A percentile compares a stretch with the other conserved stretches of the same genome.
Conservation (phyloP, 192 early-diverging fungal genomes). For the Nowakowskiella sp. region DNA sequence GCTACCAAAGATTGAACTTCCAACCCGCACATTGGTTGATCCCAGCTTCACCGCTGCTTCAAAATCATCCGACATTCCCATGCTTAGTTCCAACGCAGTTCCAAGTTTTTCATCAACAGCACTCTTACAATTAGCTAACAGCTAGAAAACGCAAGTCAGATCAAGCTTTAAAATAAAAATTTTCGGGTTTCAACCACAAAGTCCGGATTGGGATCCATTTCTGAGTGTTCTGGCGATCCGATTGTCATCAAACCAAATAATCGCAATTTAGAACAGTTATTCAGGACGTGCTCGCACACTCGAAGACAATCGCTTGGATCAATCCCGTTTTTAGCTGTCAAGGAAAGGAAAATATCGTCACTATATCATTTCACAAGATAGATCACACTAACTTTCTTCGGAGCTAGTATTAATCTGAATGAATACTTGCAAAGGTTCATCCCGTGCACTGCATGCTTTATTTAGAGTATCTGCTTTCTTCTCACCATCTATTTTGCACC, state of each 20-base stretch:
- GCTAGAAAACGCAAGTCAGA: conserved; percentile 11
- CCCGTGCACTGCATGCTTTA: conserved; percentile 55
- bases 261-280: conserved; percentile 57
- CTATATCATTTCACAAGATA: background rate
- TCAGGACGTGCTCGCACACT: conserved; percentile 57
- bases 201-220: conserved; percentile 57
- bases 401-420: conserved; percentile 93
- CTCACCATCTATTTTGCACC: conserved; percentile 40
- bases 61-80: conserved; percentile 99
- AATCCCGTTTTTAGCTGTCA: conserved; percentile 75
- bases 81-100: conserved; percentile 66
- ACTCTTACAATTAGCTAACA: conserved; percentile 30
- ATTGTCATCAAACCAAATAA: conserved; percentile 94
- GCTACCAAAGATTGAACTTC: conserved; percentile 83
- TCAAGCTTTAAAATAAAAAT: too few relatives aligned
- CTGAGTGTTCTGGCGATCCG: conserved; percentile 54
- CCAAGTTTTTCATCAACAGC: conserved; percentile 19
- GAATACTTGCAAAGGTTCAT: conserved; percentile 65
- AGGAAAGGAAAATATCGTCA: conserved; percentile 3
- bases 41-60: conserved; percentile 74
- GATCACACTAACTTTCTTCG: conserved; percentile 61
- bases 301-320: conserved; percentile 35
- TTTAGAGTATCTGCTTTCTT: conserved; percentile 79
- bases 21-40: conserved; percentile 89
- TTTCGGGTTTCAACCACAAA: conserved; percentile 45